These are phyloP conservation scores for Tephrocybe sp. DNA, from an alignment of 768 basidiomycete species.

Conservation along the genomic window DNA sequence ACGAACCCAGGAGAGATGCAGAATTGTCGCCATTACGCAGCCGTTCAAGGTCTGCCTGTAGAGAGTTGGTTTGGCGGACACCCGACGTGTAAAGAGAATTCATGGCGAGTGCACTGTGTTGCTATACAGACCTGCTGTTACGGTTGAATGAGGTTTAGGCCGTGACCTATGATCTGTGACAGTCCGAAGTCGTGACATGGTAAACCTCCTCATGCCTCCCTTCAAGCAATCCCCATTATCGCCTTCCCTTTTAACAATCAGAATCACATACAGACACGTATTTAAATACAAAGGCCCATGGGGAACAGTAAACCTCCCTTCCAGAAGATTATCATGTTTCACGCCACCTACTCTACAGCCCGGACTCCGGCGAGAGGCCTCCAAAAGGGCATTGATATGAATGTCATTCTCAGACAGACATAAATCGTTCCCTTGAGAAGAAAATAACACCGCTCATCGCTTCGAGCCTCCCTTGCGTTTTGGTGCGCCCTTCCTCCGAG, in stretches of 20 bases:
- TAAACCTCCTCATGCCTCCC: neutral
- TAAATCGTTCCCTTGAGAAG: too few species aligned
- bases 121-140: conserved; percentile 10
- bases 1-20: conserved; percentile 80
- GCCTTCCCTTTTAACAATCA: too few species aligned
- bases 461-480: conserved; percentile 23
- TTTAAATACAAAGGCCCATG: too few species aligned
- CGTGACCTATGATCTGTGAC: conserved; percentile 18
- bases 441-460: too few species aligned
- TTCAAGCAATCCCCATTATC: too few species aligned
- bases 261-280: too few species aligned
- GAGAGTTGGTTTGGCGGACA: conserved; percentile 85
- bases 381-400: too few species aligned
- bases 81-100: conserved; percentile 95
- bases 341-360: too few species aligned
- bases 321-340: too few species aligned
- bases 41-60: conserved; percentile 84
- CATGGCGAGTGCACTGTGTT: conserved; percentile 46
- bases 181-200: neutral
- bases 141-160: conserved; percentile 8
- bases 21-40: conserved; percentile 81
- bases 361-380: too few species aligned
- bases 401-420: too few species aligned
- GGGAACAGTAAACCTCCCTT: too few species aligned
- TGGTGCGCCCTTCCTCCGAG: conserved; percentile 35